A percentile compares a stretch with the other conserved stretches of the same genome.
Evolutionary conservation across 257 asterid genomes (phyloP).

Genomic region (Nicotiana otophora): DNA sequence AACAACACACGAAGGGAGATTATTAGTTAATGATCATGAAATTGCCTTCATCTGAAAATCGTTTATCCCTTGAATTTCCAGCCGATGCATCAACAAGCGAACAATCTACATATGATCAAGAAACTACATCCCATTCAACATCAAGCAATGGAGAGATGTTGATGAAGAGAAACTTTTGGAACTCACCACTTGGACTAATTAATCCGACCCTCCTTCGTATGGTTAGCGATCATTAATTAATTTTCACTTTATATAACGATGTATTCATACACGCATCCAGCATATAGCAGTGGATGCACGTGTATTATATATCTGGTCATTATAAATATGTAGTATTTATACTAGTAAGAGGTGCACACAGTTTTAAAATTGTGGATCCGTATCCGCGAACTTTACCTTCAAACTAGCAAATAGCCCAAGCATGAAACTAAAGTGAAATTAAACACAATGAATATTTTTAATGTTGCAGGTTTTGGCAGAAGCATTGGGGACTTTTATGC

Average conservation of each 20-base stretch:
- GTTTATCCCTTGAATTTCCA: conserved; percentile 16
- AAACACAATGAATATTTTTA: background rate
- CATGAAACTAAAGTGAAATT: background rate
- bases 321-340: too few relatives aligned
- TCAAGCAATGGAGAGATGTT: conserved; percentile 4
- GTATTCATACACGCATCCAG: background rate
- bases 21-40: background rate
- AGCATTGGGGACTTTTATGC: conserved; percentile 59
- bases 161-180: background rate
- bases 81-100: conserved; percentile 25
- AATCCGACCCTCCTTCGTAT: background rate
- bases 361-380: background rate
- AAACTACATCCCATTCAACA: conserved; percentile 9
- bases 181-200: background rate
- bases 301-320: too few relatives aligned
- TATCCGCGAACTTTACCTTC: background rate
- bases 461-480: conserved; percentile 65
- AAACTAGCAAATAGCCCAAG: background rate
- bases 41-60: background rate
- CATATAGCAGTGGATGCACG: background rate
- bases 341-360: too few relatives aligned
- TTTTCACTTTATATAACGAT: background rate
- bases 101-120: conserved; percentile 28
- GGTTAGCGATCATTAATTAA: background rate
- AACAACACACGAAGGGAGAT: background rate